Percentiles rank a stretch among this genome's conserved stretches.
These are phyloP conservation scores for Biancaea sappan DNA, from an alignment of 306 rosid species.

Conservation along the genomic window DNA sequence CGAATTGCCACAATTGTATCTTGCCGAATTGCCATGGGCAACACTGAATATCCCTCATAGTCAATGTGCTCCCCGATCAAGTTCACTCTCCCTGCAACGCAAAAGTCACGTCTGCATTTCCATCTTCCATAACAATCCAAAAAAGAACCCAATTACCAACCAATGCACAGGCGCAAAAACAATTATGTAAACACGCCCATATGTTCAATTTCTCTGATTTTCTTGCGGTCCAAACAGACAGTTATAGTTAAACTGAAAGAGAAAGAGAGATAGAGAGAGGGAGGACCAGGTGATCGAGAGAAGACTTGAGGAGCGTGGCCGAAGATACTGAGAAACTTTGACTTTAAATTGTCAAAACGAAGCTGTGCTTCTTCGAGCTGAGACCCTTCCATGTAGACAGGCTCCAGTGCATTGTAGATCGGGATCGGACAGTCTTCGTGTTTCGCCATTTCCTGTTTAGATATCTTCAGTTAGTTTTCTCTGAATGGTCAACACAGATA, in stretches of 20 bases:
- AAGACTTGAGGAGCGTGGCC: slow-evolving; percentile 51
- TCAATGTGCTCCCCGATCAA: slow-evolving; percentile 86
- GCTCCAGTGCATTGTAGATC: slow-evolving; percentile 43
- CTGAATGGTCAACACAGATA: too few species aligned
- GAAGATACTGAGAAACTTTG: slow-evolving; percentile 52
- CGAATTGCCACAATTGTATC: slow-evolving; percentile 70
- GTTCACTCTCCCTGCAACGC: slow-evolving; percentile 70
- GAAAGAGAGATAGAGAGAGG: neutral
- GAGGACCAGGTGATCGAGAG: slow-evolving; percentile 76
- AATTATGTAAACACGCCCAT: neutral
- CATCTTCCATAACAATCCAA: neutral
- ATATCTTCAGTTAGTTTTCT: neutral
- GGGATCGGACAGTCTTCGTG: slow-evolving; percentile 71
- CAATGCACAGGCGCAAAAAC: neutral
- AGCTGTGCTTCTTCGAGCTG: slow-evolving; percentile 61
- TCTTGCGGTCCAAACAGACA: slow-evolving; percentile 6
- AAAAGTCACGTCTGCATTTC: neutral
- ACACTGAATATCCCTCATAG: slow-evolving; percentile 78
- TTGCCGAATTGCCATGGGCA: slow-evolving; percentile 85
- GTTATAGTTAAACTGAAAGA: neutral
- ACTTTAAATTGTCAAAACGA: slow-evolving; percentile 49
- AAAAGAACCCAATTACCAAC: neutral
- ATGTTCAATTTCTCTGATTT: slow-evolving; percentile 9
- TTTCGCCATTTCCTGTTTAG: slow-evolving; percentile 40
- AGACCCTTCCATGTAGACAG: slow-evolving; percentile 59